Conservation (phyloP, 2,329 filamentous ascomycete species). For the Sporothrix euskadiensis region DNA sequence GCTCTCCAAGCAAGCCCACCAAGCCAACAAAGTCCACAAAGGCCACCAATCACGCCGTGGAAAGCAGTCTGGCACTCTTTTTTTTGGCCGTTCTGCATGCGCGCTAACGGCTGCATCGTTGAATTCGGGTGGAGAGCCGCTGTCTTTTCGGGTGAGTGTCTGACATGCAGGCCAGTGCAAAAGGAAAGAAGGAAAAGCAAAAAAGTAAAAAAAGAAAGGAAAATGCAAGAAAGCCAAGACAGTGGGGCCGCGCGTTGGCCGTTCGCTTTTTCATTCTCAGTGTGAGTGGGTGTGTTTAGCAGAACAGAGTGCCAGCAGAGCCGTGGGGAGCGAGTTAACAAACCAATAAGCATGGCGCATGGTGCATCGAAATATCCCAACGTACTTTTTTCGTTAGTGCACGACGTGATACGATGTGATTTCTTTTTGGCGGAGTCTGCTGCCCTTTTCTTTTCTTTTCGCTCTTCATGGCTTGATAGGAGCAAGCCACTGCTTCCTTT, state of each 20-base stretch:
- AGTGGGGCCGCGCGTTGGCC: slow-evolving; percentile 8
- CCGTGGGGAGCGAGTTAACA: not conserved
- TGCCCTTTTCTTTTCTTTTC: not conserved
- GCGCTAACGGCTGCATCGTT: slow-evolving; percentile 9
- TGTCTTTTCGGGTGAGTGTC: not conserved
- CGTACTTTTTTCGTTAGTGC: not conserved
- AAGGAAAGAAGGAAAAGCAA: not conserved
- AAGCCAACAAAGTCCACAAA: not conserved
- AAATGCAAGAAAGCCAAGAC: slow-evolving; percentile 19
- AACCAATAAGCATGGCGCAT: not conserved
- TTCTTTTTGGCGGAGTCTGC: not conserved
- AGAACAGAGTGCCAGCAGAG: not conserved
- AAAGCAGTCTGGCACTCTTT: not conserved
- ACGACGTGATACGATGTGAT: not conserved
- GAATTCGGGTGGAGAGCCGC: not conserved
- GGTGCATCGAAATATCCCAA: not conserved
- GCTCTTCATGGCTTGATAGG: not conserved
- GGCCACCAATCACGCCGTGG: not conserved
- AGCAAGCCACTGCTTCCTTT: slow-evolving; percentile 1
- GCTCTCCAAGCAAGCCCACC: not conserved
- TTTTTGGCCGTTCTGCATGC: not conserved
- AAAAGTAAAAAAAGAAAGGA: not conserved
- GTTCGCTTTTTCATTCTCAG: slow-evolving; percentile 9
- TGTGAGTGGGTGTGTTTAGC: not conserved
- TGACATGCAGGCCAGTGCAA: not conserved